phyloP scores from a whole-genome alignment of 2,329 filamentous ascomycete genomes.

The Claviceps lovelessii region DNA sequence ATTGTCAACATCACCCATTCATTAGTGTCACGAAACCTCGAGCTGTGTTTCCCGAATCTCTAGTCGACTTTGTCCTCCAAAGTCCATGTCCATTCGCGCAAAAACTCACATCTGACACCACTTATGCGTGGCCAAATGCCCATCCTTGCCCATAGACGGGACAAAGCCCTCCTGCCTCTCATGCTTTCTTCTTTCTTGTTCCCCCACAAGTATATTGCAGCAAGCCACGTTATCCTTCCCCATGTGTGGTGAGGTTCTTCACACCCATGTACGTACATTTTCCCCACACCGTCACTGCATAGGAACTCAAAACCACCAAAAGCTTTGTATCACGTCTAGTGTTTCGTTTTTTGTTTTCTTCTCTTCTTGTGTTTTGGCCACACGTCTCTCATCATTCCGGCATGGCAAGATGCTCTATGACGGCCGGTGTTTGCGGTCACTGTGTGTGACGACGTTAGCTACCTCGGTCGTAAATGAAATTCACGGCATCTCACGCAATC shows the following conservation, averaged over 20 bases:
- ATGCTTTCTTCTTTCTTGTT: background rate
- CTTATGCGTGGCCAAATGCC: background rate
- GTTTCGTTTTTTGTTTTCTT: background rate
- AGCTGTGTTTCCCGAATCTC: background rate
- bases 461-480: background rate
- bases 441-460: conserved; percentile 5
- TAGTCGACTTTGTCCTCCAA: conserved; percentile 3
- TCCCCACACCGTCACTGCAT: background rate
- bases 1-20: background rate
- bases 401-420: background rate
- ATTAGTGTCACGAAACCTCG: background rate
- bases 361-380: background rate
- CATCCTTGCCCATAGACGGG: background rate
- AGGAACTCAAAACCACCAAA: background rate
- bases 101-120: background rate
- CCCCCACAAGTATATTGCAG: background rate
- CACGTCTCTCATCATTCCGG: background rate
- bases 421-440: conserved; percentile 19
- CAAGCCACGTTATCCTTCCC: background rate
- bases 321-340: background rate
- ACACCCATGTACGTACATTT: background rate
- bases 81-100: background rate
- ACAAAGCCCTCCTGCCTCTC: background rate
- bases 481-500: no score
- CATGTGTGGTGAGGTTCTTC: background rate